Percentiles rank a stretch among this genome's conserved stretches.
Evolutionary conservation across 129 eudicot genomes (phyloP).

Genomic region (Apium graveolens): DNA sequence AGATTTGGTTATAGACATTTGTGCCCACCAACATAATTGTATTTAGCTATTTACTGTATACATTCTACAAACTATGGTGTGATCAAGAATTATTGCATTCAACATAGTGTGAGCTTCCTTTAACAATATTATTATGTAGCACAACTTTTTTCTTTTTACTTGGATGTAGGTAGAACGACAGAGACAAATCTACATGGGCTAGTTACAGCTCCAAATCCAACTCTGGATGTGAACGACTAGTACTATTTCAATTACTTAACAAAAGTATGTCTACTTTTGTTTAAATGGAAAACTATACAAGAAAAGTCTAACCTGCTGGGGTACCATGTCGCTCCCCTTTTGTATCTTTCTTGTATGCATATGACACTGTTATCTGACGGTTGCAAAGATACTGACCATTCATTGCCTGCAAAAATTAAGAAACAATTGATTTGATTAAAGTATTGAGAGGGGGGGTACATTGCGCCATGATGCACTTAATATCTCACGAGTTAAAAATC

Average conservation of each 20-base stretch:
- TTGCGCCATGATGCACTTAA: neutral
- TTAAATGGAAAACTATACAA: neutral
- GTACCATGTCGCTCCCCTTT: conserved; percentile 99
- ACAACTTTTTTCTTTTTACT: neutral
- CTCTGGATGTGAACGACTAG: neutral
- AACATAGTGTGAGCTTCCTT: neutral
- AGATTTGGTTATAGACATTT: neutral
- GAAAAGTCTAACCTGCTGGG: conserved; percentile 71
- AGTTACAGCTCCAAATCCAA: neutral
- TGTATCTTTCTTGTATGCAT: conserved; percentile 99
- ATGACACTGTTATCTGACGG: conserved; percentile 94
- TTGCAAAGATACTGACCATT: conserved; percentile 96
- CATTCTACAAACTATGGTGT: neutral
- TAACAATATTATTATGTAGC: neutral
- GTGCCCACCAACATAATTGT: neutral
- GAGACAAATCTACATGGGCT: neutral
- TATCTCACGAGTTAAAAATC: neutral
- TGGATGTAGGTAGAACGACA: neutral
- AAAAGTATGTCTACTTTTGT: neutral
- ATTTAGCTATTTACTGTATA: neutral
- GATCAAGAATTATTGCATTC: neutral
- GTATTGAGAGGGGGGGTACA: neutral
- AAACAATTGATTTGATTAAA: neutral
- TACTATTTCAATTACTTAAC: neutral
- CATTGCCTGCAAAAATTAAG: conserved; percentile 59